Percentiles rank a stretch among this genome's conserved stretches.
Conservation (phyloP, 345 rosid genomes). For the Pelargonium nanum region DNA sequence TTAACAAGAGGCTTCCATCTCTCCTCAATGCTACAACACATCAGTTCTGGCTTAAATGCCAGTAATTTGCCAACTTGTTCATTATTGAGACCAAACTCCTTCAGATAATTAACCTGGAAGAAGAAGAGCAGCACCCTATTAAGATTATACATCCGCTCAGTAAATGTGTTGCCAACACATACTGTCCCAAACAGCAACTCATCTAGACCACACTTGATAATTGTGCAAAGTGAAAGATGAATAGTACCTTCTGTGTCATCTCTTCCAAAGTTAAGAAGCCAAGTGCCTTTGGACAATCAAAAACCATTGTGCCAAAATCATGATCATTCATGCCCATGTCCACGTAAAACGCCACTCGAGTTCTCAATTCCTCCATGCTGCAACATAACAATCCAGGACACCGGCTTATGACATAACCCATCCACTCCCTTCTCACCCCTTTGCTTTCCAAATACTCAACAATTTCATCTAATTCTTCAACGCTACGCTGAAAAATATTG, state of each 20-base stretch:
- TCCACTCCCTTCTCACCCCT: slow-evolving; percentile 79
- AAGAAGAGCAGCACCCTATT: slow-evolving; percentile 1
- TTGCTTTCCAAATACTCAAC: slow-evolving; percentile 61
- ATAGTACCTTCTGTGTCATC: slow-evolving; percentile 79
- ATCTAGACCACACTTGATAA: not conserved
- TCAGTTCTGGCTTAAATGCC: slow-evolving; percentile 76
- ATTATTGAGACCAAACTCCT: slow-evolving; percentile 70
- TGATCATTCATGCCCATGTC: slow-evolving; percentile 71
- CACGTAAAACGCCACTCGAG: slow-evolving; percentile 55
- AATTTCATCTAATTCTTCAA: slow-evolving; percentile 44
- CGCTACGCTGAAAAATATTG: slow-evolving; percentile 39
- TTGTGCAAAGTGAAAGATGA: too few species aligned
- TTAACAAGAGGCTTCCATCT: slow-evolving; percentile 85
- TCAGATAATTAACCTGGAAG: slow-evolving; percentile 60
- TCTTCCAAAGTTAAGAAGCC: slow-evolving; percentile 58
- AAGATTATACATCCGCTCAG: too few species aligned
- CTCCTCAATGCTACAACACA: slow-evolving; percentile 75
- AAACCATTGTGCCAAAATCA: slow-evolving; percentile 92
- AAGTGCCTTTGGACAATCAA: slow-evolving; percentile 63
- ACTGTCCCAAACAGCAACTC: too few species aligned
- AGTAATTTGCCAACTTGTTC: slow-evolving; percentile 69
- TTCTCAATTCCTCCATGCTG: slow-evolving; percentile 53
- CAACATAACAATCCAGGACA: slow-evolving; percentile 56
- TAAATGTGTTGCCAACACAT: too few species aligned
- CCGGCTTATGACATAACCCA: slow-evolving; percentile 72